Base-by-base conservation (phyloP, 257 asterid species). In the Solanum paucissectum region DNA sequence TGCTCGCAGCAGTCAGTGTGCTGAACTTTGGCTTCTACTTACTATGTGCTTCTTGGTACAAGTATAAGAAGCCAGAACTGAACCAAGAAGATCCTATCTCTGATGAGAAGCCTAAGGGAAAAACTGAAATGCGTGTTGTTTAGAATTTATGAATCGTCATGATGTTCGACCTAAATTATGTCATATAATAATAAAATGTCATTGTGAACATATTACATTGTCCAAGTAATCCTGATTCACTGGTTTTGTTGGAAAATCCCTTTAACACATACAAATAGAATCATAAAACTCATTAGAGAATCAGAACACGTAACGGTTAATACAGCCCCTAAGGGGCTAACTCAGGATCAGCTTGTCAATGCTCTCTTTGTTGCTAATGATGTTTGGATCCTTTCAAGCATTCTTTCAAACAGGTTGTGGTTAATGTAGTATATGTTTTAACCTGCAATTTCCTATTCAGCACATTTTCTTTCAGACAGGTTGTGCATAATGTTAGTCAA, bases 11-110 rank as follows among this genome's bases (percentile, higher is more conserved):
- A 1, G 40, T 94, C 18, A 92, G 98, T 60, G 75, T 87, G 23
- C 42, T 93, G 75, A 95, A 95, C 88, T 91, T 94, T 32, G 95
- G 94, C 23, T 86, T 91, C 4, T 94, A 94, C 69, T 62, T 94
- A 87, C 18, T 91, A 18, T 92, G 97, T 86, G 89, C 97, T 1
- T 90, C 94, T 38, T 93, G 98, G 97, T 95, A 94, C 10, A 94
- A 91, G 91, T 90, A 91, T 87, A 94, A 94, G 90, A 92, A 89
- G 88, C 88, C 91, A 46, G 89, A 89, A n/a, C 87, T 82, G 87
- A 87, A 90, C 88, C 89, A 83, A 69, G 88, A 49, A 21, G 90
- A 85, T 9, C 38, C 12, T 37, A 32, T 32, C 44, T 16, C 29
- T 49, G 85, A 82, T 32, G 60, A 82, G 85, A 32, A 46, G 68